Conservation (phyloP, 345 rosid genomes). For the Arabidopsis thaliana region DNA sequence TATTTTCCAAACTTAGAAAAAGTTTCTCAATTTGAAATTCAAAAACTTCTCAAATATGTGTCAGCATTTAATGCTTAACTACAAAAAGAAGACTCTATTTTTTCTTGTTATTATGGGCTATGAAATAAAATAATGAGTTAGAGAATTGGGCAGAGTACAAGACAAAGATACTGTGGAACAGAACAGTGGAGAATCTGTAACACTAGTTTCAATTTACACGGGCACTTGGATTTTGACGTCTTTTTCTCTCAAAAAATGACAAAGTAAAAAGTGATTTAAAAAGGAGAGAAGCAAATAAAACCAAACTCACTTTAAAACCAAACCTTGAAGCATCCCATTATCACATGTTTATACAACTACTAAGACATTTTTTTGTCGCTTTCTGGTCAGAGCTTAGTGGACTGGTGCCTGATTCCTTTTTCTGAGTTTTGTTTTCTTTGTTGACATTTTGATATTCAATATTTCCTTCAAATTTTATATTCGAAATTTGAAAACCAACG, state of each 20-base stretch:
- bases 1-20: slow-evolving; percentile 31
- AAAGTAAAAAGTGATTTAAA: slow-evolving; percentile 21
- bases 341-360: slow-evolving; percentile 40
- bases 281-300: slow-evolving; percentile 22
- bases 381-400: slow-evolving; percentile 45
- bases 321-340: slow-evolving; percentile 13
- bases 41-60: slow-evolving; percentile 28
- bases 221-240: slow-evolving; percentile 39
- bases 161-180: slow-evolving; percentile 54
- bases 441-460: slow-evolving; percentile 16
- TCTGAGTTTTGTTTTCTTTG: slow-evolving; percentile 21
- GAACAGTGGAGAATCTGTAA: slow-evolving; percentile 47
- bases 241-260: slow-evolving; percentile 17
- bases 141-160: slow-evolving; percentile 35
- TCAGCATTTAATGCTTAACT: slow-evolving; percentile 39
- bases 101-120: neutral
- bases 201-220: slow-evolving; percentile 44
- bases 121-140: slow-evolving; percentile 21
- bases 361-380: slow-evolving; percentile 36
- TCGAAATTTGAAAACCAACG: slow-evolving; percentile 34
- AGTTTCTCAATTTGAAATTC: slow-evolving; percentile 49
- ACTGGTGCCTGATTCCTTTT: slow-evolving; percentile 45
- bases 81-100: neutral
- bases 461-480: slow-evolving; percentile 6
- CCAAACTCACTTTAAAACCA: slow-evolving; percentile 9